Base-by-base conservation (phyloP, 768 basidiomycete species). In the Mycena epipterygia region DNA sequence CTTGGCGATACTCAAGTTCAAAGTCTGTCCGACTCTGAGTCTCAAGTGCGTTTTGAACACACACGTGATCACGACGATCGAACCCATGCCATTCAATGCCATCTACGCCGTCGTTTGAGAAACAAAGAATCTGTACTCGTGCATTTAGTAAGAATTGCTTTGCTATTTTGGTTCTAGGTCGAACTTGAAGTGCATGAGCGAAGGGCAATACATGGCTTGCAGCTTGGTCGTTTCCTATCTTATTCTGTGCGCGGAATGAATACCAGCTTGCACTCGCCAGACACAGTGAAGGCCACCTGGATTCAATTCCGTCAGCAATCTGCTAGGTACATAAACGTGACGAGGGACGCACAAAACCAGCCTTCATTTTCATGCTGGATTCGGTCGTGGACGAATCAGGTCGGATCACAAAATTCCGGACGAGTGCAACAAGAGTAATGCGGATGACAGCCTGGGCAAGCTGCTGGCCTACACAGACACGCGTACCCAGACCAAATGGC, bases 281-380 rank as follows among this genome's bases (percentile, higher is more conserved):
- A 85, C n/a, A 89, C 89, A 25, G 92, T 92, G 79, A 93, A 92
- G 67, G 91, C 88, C 37, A 93, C 90, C 92, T 93, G 27, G n/a
- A 33, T 12, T 48, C 21, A 19, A 30, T 11, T 32, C n/a, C 3
- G 23, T 49, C 63, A 58, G 62, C 60, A 35, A 70, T n/a, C n/a
- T n/a, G n/a, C n/a, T n/a, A 64, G 19, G 29, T 14, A 5, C 16
- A 62, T 16, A 37, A 4, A 56, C 17, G 9, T 27, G n/a, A 17
- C 51, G 68, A 53, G 32, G 1, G 11, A 84, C 89, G 79, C 77
- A 94, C 93, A 80, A 95, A 94, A 77, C 91, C 91, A 77, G 94
- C 92, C 79, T 86, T 89, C 71, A 93, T 89, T 59, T 90, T 88
- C 93, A 94, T 95, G 71, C 88, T 91, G 73, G 77, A 82, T 73